phyloP scores from a whole-genome alignment of 2,329 filamentous ascomycete species.

The Aspergillus unguis region DNA sequence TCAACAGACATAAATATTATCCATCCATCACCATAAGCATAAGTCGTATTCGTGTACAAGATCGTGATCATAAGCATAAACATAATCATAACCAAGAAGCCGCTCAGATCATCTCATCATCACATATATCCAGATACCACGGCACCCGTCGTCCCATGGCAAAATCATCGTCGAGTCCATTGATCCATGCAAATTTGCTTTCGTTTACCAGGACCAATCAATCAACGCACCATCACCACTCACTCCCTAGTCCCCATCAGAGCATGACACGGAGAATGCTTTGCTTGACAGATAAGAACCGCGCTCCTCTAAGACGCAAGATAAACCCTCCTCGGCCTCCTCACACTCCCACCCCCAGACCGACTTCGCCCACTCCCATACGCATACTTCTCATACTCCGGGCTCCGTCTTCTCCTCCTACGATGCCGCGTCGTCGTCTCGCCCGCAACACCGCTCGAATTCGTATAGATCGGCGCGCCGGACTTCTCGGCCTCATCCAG shows the following conservation, averaged over 20 bases:
- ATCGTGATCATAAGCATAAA: not conserved
- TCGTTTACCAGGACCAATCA: too few relatives aligned
- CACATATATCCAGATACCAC: too few relatives aligned
- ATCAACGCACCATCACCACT: too few relatives aligned
- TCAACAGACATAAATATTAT: not conserved
- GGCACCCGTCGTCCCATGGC: too few relatives aligned
- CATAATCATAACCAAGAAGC: too few relatives aligned
- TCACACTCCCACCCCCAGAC: conserved; percentile 20
- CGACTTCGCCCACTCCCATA: conserved; percentile 25
- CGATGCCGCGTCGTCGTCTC: conserved; percentile 20
- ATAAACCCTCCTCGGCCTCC: conserved; percentile 38
- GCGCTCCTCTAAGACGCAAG: conserved; percentile 19
- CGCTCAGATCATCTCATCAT: too few relatives aligned
- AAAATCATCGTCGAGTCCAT: too few relatives aligned
- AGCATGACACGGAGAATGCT: too few relatives aligned
- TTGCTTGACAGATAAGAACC: not conserved
- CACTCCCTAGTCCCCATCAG: too few relatives aligned
- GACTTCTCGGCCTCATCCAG: conserved; percentile 15
- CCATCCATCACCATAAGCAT: not conserved
- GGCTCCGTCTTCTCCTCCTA: conserved; percentile 20
- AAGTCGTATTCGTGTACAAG: not conserved
- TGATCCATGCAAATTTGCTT: too few relatives aligned
- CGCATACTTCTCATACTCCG: conserved; percentile 25
- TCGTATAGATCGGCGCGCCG: conserved; percentile 17
- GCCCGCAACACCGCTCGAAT: conserved; percentile 21